Base-by-base conservation (phyloP, 2,329 filamentous ascomycete species). In the Xylaria digitata region DNA sequence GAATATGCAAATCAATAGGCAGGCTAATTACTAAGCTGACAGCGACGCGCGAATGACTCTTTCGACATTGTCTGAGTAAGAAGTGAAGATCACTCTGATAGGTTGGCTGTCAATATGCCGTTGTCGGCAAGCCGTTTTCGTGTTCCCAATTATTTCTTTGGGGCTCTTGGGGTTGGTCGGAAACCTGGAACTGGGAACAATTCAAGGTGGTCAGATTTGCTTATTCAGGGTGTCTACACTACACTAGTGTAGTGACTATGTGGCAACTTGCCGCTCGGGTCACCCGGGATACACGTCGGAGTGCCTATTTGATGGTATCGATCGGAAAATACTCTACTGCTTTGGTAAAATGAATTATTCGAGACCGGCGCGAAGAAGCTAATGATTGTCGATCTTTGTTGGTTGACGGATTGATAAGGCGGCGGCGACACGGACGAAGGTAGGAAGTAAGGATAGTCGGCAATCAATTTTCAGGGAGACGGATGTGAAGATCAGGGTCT, bases 21-120 rank as follows among this genome's bases (percentile, higher is more conserved):
- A 11, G 11, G n/a, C 13, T 23, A 13, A 65, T 57, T 46, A 46
- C 58, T 69, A 61, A 66, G 64, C 59, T 66, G 66, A 63, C 56
- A 45, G 46, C 42, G 37, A 45, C 15, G 9, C 21, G 8, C 46
- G 23, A 56, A 49, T 45, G 50, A 56, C 45, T 62, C 46, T 42
- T 52, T 55, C 7, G 23, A 32, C 6, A 15, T 32, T 42, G 46
- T 56, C 59, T 66, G 60, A 63, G 59, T 63, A 68, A 68, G 58
- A 62, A 26, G 26, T 26, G 26, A 13, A 53, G 45, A 30, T 26
- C 43, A 19, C n/a, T 8, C 40, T 23, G 26, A 26, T 19, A 43
- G 43, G 45, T 46, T 45, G 46, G 46, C 37, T 40, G 37, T 40
- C 15, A 55, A 40, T 42, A 54, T 45, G 54, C 64, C 64, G 64